phyloP scores from a whole-genome alignment of 139 green algal species.

The Mychonastes homosphaera region DNA sequence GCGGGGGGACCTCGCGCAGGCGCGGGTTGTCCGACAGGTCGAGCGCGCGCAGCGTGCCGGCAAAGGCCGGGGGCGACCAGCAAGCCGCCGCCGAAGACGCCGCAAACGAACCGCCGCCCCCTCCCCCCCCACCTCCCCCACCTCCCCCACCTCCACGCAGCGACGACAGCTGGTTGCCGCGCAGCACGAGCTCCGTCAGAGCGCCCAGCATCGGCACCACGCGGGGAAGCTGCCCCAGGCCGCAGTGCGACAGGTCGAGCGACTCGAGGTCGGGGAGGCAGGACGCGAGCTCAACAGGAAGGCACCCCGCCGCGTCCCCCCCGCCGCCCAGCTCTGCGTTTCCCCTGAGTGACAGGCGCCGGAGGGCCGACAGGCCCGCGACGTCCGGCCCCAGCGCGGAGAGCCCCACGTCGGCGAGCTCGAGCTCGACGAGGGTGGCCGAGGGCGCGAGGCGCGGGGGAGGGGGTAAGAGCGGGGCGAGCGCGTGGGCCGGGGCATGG shows the following conservation, averaged over 20 bases:
- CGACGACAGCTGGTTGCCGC: slow-evolving; percentile 14
- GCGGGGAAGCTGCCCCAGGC: slow-evolving; percentile 6
- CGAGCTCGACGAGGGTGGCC: not conserved
- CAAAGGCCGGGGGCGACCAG: no score
- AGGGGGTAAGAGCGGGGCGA: not conserved
- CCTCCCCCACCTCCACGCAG: no score
- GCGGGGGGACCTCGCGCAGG: no score
- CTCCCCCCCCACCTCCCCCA: no score
- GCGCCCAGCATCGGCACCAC: not conserved
- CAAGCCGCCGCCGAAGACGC: no score
- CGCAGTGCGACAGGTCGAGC: slow-evolving; percentile 8
- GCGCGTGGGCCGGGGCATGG: not conserved
- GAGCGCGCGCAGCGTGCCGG: no score
- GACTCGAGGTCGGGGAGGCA: not conserved
- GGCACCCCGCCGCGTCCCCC: not conserved
- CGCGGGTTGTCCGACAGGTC: no score
- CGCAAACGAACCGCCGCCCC: no score
- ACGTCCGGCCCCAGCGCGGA: not conserved
- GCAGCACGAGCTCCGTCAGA: slow-evolving; percentile 11
- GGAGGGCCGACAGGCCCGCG: slow-evolving; percentile 8
- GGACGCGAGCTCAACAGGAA: slow-evolving; percentile 6
- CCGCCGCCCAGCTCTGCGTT: slow-evolving; percentile 13
- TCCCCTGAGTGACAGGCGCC: slow-evolving; percentile 3
- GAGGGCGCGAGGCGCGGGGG: not conserved
- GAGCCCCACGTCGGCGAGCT: slow-evolving; percentile 4